phyloP scores from a whole-genome alignment of 345 rosid species.

The Aquilaria sinensis region DNA sequence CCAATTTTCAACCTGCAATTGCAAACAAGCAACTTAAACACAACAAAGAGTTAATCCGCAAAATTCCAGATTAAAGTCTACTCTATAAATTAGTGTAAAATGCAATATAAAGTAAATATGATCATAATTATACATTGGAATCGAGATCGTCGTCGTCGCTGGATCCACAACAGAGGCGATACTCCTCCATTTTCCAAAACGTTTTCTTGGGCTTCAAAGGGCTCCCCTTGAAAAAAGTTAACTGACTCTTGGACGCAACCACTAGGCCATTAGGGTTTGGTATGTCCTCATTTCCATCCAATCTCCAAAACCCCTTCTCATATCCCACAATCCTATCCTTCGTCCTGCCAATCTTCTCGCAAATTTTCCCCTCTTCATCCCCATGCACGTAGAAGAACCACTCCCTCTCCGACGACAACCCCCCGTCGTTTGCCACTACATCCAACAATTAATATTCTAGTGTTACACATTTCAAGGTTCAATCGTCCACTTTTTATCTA shows the following conservation, averaged over 20 bases:
- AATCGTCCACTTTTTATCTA: no score
- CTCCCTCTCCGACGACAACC: constrained; percentile 3
- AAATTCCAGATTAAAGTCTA: no score
- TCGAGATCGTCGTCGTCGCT: background rate
- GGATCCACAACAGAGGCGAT: constrained; percentile 4
- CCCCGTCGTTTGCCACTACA: no score
- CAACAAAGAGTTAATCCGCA: background rate
- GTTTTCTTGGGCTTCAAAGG: constrained; percentile 16
- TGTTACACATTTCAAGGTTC: background rate
- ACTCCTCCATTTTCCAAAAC: constrained; percentile 26
- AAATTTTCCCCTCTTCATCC: no score
- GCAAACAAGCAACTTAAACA: background rate
- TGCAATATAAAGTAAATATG: background rate
- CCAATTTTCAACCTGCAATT: constrained; percentile 17
- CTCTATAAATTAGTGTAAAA: no score
- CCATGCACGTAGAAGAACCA: constrained; percentile 20
- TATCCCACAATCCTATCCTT: constrained; percentile 1
- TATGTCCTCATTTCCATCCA: constrained; percentile 6
- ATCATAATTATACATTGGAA: constrained; percentile 1
- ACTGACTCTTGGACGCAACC: constrained; percentile 12
- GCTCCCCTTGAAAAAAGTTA: constrained; percentile 14
- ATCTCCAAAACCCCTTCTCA: constrained; percentile 25
- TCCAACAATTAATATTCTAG: background rate
- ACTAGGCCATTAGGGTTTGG: background rate
- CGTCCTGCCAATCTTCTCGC: background rate